A percentile compares a stretch with the other conserved stretches of the same genome.
phyloP scores from a whole-genome alignment of 2,329 filamentous ascomycete species.

The Diaporthe amygdali region DNA sequence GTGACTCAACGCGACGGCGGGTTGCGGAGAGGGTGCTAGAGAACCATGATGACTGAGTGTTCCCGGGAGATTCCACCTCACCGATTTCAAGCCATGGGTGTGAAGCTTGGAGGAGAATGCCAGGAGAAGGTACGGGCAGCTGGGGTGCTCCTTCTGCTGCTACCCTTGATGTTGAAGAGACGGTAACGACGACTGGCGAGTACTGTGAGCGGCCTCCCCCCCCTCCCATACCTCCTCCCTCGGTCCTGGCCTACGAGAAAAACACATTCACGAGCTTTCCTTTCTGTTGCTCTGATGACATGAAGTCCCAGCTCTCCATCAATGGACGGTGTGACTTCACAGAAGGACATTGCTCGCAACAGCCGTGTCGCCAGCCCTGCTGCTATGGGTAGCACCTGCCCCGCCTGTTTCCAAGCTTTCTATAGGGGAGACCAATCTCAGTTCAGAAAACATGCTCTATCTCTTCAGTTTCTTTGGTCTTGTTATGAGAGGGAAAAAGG shows the following conservation, averaged over 20 bases:
- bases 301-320: neutral
- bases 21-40: neutral
- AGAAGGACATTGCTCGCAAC: neutral
- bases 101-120: neutral
- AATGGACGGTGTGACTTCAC: neutral
- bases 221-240: neutral
- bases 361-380: neutral
- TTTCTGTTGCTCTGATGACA: neutral
- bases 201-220: neutral
- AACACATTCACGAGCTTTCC: neutral
- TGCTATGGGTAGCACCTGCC: neutral
- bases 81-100: neutral
- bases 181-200: neutral
- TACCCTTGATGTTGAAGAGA: neutral
- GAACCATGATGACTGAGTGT: slow-evolving; percentile 12
- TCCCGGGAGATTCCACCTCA: neutral
- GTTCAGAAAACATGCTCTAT: neutral
- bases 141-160: neutral
- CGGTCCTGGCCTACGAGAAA: neutral
- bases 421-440: neutral
- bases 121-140: neutral
- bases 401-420: neutral
- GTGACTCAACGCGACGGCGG: neutral
- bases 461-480: neutral
- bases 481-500: neutral